These are phyloP conservation scores for Phaeotremella skinneri DNA, from an alignment of 768 basidiomycete species.

Conservation along the genomic window DNA sequence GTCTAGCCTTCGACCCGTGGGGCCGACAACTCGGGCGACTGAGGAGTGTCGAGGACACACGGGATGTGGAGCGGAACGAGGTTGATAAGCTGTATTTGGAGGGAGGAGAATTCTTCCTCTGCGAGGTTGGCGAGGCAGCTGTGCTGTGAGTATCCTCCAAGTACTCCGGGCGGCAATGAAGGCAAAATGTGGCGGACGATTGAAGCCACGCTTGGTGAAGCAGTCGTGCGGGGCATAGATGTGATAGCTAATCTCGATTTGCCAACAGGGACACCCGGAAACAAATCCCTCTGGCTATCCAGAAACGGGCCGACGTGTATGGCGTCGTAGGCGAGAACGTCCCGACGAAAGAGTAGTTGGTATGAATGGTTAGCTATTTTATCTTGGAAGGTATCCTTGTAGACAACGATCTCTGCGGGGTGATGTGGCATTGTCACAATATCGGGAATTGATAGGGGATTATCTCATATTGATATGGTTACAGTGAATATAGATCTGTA, in stretches of 20 bases:
- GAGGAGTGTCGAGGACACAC: conserved; percentile 36
- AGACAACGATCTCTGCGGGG: no score
- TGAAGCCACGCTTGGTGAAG: no score
- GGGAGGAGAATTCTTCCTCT: conserved; percentile 31
- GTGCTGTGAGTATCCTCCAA: conserved; percentile 23
- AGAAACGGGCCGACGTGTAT: conserved; percentile 43
- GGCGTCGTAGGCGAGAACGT: conserved; percentile 26
- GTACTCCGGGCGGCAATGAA: not conserved
- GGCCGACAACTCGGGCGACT: conserved; percentile 40
- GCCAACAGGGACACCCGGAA: conserved; percentile 24
- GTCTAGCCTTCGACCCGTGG: conserved; percentile 46
- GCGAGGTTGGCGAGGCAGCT: conserved; percentile 32
- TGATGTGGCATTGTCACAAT: no score
- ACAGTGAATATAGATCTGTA: no score
- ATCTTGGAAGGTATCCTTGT: no score
- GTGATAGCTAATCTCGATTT: no score
- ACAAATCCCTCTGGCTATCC: conserved; percentile 42
- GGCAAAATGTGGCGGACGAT: no score
- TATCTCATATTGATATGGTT: not conserved
- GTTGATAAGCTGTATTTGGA: conserved; percentile 23
- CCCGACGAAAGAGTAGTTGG: not conserved
- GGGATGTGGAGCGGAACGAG: conserved; percentile 14
- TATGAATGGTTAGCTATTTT: no score
- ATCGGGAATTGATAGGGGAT: not conserved
- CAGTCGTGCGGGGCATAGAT: no score